A percentile compares a stretch with the other conserved stretches of the same genome.
Evolutionary conservation across 2,329 filamentous ascomycete species (phyloP).

Genomic region (Zelopaecilomyces penicillatus): DNA sequence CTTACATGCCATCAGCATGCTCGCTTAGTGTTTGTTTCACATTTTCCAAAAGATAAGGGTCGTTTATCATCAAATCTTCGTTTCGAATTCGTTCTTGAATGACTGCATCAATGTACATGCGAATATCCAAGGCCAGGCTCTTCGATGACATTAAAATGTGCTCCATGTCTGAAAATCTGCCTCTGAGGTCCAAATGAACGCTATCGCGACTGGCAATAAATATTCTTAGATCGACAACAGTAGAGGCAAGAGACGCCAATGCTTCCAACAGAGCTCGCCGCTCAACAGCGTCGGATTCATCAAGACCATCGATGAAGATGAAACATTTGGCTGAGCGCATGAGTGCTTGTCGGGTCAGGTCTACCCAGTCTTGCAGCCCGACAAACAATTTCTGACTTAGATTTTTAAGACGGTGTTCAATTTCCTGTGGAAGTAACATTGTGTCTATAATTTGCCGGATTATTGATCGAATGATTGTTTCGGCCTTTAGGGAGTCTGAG

Average conservation of each 20-base stretch:
- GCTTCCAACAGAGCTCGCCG: constrained; percentile 5
- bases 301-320: constrained; percentile 26
- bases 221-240: constrained; percentile 11
- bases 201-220: constrained; percentile 22
- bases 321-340: constrained; percentile 7
- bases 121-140: constrained; percentile 4
- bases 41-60: constrained; percentile 13
- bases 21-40: constrained; percentile 19
- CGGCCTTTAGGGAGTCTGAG: constrained; percentile 7
- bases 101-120: constrained; percentile 7
- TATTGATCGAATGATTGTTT: constrained; percentile 12
- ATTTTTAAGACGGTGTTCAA: not conserved
- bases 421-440: not conserved
- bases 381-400: not conserved
- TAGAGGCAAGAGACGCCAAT: not conserved
- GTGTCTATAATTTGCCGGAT: constrained; percentile 8
- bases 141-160: constrained; percentile 3
- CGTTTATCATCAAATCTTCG: constrained; percentile 11
- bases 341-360: not conserved
- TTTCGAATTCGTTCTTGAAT: constrained; percentile 5
- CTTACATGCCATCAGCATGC: constrained; percentile 28
- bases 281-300: constrained; percentile 21
- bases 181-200: constrained; percentile 10
- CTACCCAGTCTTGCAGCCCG: not conserved
- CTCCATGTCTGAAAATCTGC: constrained; percentile 1